A percentile compares a stretch with the other conserved stretches of the same genome.
Conservation (phyloP, 495 filamentous ascomycete genomes). For the Lichenothelia convexa region DNA sequence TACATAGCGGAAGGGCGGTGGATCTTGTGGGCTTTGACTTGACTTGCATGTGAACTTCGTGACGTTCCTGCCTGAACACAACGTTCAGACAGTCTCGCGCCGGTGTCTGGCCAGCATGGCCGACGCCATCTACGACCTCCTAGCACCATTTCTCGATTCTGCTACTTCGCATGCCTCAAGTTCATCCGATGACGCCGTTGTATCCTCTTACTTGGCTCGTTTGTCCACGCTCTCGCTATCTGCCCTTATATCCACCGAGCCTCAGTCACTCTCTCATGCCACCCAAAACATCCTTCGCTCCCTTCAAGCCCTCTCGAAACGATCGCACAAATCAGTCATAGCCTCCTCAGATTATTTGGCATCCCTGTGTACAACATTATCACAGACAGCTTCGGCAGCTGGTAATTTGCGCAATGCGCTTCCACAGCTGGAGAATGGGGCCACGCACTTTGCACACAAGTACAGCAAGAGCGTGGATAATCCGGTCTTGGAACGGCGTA, state of each 20-base stretch:
- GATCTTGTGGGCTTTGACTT: too few species aligned
- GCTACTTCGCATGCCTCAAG: constrained; percentile 12
- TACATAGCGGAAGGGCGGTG: too few species aligned
- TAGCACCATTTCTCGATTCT: constrained; percentile 41
- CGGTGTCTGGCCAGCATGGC: constrained; percentile 28
- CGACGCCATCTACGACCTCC: constrained; percentile 55
- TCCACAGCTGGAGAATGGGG: constrained; percentile 61
- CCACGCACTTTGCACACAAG: constrained; percentile 61
- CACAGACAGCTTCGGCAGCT: constrained; percentile 44
- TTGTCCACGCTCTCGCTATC: constrained; percentile 63
- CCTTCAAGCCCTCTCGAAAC: constrained; percentile 73
- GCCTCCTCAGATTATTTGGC: constrained; percentile 59
- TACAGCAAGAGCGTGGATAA: constrained; percentile 64
- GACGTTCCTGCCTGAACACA: too few species aligned
- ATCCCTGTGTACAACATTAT: constrained; percentile 46
- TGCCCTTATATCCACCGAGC: constrained; percentile 55
- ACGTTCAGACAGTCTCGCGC: too few species aligned
- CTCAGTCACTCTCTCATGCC: constrained; percentile 59
- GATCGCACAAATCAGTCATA: constrained; percentile 79
- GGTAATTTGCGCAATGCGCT: constrained; percentile 48
- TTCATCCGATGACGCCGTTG: constrained; percentile 25
- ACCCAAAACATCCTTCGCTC: constrained; percentile 71
- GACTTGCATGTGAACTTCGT: too few species aligned
- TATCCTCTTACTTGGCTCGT: constrained; percentile 55
- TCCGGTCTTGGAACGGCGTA: constrained; percentile 52